Conservation (phyloP, 169 alveolate species). For the Perkinsus marinus region DNA sequence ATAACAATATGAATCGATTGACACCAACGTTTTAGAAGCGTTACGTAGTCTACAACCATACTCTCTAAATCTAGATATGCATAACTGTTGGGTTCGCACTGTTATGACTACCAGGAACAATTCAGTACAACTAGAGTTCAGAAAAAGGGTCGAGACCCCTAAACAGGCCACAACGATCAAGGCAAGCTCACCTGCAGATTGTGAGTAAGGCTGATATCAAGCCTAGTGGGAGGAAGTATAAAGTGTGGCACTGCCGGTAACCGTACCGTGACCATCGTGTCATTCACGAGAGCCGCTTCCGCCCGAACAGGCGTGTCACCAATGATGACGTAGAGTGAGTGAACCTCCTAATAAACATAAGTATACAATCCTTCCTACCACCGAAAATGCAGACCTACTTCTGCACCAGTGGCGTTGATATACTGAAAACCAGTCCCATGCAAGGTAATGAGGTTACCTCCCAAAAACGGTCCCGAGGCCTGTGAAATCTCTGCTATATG, state of each 20-base stretch:
- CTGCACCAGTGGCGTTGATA: background rate
- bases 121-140: too few relatives aligned
- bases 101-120: too few relatives aligned
- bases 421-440: background rate
- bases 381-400: too few relatives aligned
- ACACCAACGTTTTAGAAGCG: too few relatives aligned
- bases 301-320: conserved; percentile 1
- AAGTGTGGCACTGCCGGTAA: conserved; percentile 4
- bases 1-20: too few relatives aligned
- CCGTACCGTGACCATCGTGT: background rate
- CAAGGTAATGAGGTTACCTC: background rate
- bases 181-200: background rate
- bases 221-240: background rate
- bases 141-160: too few relatives aligned
- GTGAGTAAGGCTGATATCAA: background rate
- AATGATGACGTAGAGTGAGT: background rate
- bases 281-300: background rate
- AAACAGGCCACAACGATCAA: too few relatives aligned
- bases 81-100: too few relatives aligned
- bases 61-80: too few relatives aligned
- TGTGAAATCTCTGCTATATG: background rate
- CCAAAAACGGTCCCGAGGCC: background rate
- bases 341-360: too few relatives aligned
- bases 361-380: too few relatives aligned
- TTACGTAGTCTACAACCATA: too few relatives aligned